phyloP scores from a whole-genome alignment of 345 rosid species.

The Brassica incana region DNA sequence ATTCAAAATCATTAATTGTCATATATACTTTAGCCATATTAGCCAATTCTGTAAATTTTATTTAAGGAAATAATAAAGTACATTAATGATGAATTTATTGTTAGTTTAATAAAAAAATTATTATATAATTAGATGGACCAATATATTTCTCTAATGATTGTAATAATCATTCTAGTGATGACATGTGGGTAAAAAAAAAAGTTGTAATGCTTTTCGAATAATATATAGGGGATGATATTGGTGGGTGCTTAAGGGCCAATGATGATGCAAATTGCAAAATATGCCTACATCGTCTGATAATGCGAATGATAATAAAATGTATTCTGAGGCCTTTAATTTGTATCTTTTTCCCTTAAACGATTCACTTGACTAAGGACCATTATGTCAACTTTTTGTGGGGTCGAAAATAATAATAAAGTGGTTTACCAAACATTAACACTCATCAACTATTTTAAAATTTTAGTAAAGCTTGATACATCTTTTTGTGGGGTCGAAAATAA shows the following conservation, averaged over 20 bases:
- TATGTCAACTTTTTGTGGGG: neutral
- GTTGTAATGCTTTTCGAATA: too few species aligned
- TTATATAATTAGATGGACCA: too few species aligned
- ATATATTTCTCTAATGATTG: too few species aligned
- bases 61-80: too few species aligned
- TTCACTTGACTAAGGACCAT: neutral
- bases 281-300: neutral
- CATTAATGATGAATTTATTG: too few species aligned
- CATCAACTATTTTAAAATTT: neutral
- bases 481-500: neutral
- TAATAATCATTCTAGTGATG: too few species aligned
- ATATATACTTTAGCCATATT: too few species aligned
- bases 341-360: neutral
- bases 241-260: neutral
- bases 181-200: too few species aligned
- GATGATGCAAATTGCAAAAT: neutral
- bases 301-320: neutral
- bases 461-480: neutral
- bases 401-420: neutral
- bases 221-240: neutral
- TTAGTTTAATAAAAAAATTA: too few species aligned
- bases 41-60: too few species aligned
- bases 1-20: too few species aligned
- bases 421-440: neutral
- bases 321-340: neutral